Base-by-base conservation (phyloP, 1,284 basidiomycete species). In the Phylloboletellus chloephorus region DNA sequence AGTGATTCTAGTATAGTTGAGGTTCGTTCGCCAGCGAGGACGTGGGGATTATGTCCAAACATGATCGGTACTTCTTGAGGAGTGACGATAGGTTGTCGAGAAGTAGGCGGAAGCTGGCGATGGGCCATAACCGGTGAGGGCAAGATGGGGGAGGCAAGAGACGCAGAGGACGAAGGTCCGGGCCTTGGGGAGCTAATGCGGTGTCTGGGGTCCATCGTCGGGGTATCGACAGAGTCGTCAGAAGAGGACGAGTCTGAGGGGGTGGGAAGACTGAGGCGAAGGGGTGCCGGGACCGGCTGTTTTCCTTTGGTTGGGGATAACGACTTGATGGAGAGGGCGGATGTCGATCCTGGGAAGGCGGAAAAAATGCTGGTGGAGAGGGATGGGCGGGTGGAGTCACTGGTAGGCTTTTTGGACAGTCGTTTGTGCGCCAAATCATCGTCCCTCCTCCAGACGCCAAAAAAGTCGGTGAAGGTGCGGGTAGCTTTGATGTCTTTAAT, bases 401-500 rank as follows among this genome's bases (percentile, higher is more conserved):
- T 1, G 10, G 42, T 11, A 24, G 26, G 2, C 20, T 53, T 48
- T 34, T 43, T 50, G 17, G 54, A 28, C 46, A 73, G 48, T 19
- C 48, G 30, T 50, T 75, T 78, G 37, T 67, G 62, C n/a, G 67
- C 65, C 20, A 76, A 62, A 39, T 87, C 83, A 39, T 75, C 61
- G 56, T 88, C 85, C 31, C 77, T 66, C 44, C 78, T 68, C 86
- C 85, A 88, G 49, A 75, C 73, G 2, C 75, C 80, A 56, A 88
- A 88, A 62, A 88, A 88, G 56, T 88, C 80, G 5, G 76, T 76
- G 37, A 84, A 72, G 15, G 71, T 56, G 24, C 67, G 68, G 22
- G 72, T 71, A n/a, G 67, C 64, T 29, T 82, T 69, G 34, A 88
- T 68, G 43, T 88, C 85, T 38, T 68, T 61, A 33, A 88, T 61